Base-by-base conservation (phyloP, 1,284 basidiomycete species). In the Afroboletus lepidellus region DNA sequence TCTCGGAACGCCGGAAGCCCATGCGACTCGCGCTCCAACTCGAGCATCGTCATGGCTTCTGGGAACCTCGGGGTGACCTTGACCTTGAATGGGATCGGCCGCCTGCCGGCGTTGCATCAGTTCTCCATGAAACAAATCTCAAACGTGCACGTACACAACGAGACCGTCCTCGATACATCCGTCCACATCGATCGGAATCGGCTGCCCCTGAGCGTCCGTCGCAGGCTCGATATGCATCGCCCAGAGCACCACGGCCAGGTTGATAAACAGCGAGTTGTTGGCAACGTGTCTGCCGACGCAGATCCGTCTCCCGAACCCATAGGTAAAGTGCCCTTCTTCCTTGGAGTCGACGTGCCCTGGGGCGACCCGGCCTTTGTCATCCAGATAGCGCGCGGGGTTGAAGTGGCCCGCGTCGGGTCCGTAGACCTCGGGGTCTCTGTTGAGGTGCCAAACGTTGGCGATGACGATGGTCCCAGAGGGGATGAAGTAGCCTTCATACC, bases 221-320 rank as follows among this genome's bases (percentile, higher is more conserved):
- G 34, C 37, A 9, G 20, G 36, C 23, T 44, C 51, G 8, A 53
- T 44, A 11, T 49, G 48, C 41, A 45, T 45, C 23, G 46, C 53
- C 46, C 54, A 50, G 23, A 55, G 42, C 3, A 50, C 42, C 18
- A 41, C 20, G 20, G 38, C 51, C 20, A 54, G 41, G 38, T 58
- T 34, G 41, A 53, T 55, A 32, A 29, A 69, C 49, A 44, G 52
- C 55, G 44, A 65, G 60, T 44, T 69, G 60, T 55, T 58, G 2
- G 48, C 48, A 16, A 57, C 21, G 27, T 51, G 46, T 29, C 48
- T 51, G 8, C 57, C 55, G 5, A 51, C 36, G 21, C 55, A 57
- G 7, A 57, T 45, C 13, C 56, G 42, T 33, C 42, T 53, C 4
- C 51, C 42, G 41, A 53, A 53, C 0, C 51, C 48, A 30, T 45